phyloP scores from a whole-genome alignment of 768 basidiomycete species.

The Pleurotus platypus region DNA sequence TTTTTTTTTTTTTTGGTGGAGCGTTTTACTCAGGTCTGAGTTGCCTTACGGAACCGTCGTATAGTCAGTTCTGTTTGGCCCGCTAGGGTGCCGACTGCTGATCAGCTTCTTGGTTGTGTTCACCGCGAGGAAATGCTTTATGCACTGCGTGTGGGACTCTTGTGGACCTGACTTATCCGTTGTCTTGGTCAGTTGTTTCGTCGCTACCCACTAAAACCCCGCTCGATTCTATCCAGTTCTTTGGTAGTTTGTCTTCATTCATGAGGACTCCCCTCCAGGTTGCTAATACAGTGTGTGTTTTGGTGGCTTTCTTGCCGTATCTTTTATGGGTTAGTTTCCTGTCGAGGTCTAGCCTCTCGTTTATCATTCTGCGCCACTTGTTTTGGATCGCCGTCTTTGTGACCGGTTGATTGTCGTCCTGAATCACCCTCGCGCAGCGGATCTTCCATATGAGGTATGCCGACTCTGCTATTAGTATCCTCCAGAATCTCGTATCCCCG shows the following conservation, averaged over 20 bases:
- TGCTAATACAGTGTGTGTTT: not conserved
- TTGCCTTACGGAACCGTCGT: not conserved
- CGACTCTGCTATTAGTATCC: conserved; percentile 15
- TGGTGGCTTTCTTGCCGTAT: conserved; percentile 9
- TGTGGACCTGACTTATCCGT: not conserved
- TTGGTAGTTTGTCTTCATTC: conserved; percentile 10
- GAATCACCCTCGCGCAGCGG: conserved; percentile 14
- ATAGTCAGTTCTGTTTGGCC: not conserved
- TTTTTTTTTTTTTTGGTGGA: too few species aligned
- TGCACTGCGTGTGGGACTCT: conserved; percentile 14
- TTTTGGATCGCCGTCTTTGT: conserved; percentile 7
- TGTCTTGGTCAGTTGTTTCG: not conserved
- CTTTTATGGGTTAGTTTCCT: conserved; percentile 1
- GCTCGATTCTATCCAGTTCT: conserved; percentile 10
- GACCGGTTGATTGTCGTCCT: not conserved
- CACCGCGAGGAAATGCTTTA: conserved; percentile 14
- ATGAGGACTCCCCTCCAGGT: conserved; percentile 12
- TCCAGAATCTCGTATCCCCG: conserved; percentile 8
- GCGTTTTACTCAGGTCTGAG: too few species aligned
- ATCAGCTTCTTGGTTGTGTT: not conserved
- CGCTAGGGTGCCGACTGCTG: not conserved
- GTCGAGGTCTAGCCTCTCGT: conserved; percentile 8
- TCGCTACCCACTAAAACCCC: conserved; percentile 21
- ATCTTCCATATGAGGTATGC: conserved; percentile 18
- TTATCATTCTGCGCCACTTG: conserved; percentile 11